Conservation (phyloP, 768 basidiomycete genomes). For the Thelephora aurantiotincta region DNA sequence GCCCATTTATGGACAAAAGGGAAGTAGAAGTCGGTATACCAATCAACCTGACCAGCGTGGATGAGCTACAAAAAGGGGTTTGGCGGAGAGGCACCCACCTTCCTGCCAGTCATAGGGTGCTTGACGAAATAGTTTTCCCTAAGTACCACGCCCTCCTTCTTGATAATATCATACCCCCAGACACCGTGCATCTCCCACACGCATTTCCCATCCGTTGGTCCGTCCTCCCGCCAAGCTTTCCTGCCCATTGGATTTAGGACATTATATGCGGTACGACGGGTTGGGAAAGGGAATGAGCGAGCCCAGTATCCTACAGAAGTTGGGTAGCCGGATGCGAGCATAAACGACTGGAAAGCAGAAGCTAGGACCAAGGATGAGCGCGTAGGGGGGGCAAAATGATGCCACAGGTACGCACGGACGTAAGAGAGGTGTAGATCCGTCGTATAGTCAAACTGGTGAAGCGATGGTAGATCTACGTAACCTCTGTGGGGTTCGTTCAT, state of each 20-base stretch:
- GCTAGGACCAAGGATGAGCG: slow-evolving; percentile 27
- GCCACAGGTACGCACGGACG: slow-evolving; percentile 41
- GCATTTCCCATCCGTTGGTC: slow-evolving; percentile 60
- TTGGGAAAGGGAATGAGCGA: slow-evolving; percentile 83
- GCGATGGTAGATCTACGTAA: slow-evolving; percentile 69
- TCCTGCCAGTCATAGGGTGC: slow-evolving; percentile 47
- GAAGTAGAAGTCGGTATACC: slow-evolving; percentile 78
- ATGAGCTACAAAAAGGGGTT: background rate
- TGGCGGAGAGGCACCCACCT: slow-evolving; percentile 24
- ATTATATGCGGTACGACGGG: slow-evolving; percentile 40
- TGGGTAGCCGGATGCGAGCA: slow-evolving; percentile 81
- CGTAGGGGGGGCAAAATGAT: background rate
- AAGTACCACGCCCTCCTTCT: slow-evolving; percentile 57
- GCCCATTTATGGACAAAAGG: slow-evolving; percentile 65
- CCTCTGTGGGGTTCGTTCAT: slow-evolving; percentile 95
- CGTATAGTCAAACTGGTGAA: slow-evolving; percentile 86
- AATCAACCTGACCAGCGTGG: slow-evolving; percentile 42
- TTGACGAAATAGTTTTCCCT: slow-evolving; percentile 76
- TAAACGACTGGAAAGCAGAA: slow-evolving; percentile 78
- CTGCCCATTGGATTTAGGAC: slow-evolving; percentile 45
- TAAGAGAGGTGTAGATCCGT: slow-evolving; percentile 81
- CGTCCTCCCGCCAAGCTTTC: slow-evolving; percentile 60
- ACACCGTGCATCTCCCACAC: slow-evolving; percentile 89
- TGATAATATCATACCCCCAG: slow-evolving; percentile 73
- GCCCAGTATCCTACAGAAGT: slow-evolving; percentile 69